Conservation (phyloP, 1,139 yeast species). For the Taphrina confusa region DNA sequence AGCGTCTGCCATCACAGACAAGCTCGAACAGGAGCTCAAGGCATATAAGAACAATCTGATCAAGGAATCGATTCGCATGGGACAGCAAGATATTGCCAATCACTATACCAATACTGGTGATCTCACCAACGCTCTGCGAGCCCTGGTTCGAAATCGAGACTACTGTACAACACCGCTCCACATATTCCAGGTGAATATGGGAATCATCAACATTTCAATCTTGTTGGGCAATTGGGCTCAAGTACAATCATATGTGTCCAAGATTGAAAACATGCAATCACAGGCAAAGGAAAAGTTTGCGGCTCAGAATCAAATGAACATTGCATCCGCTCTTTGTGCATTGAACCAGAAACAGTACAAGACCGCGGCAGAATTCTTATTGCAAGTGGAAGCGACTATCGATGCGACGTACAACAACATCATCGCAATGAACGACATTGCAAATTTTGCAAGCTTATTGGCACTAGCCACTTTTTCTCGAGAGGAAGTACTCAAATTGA, state of each 20-base stretch:
- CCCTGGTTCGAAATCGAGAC: conserved; percentile 38
- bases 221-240: conserved; percentile 38
- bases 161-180: conserved; percentile 41
- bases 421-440: conserved; percentile 39
- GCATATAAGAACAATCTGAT: conserved; percentile 40
- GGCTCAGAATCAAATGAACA: conserved; percentile 3
- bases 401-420: conserved; percentile 32
- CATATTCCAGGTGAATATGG: conserved; percentile 36
- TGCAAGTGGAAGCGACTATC: conserved; percentile 19
- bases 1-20: conserved; percentile 35
- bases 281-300: not conserved
- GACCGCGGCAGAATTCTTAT: conserved; percentile 36
- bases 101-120: conserved; percentile 38
- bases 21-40: conserved; percentile 40
- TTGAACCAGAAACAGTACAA: conserved; percentile 25
- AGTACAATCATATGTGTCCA: conserved; percentile 36
- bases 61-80: conserved; percentile 42
- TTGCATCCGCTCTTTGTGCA: conserved; percentile 16
- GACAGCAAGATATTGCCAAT: conserved; percentile 40
- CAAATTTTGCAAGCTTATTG: conserved; percentile 37
- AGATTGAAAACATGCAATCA: conserved; percentile 34
- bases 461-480: conserved; percentile 39
- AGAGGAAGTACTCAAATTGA: conserved; percentile 28
- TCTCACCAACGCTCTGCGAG: conserved; percentile 37
- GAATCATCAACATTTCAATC: conserved; percentile 38